Conservation (phyloP, 2,329 filamentous ascomycete species). For the Acrocalymma vagum region DNA sequence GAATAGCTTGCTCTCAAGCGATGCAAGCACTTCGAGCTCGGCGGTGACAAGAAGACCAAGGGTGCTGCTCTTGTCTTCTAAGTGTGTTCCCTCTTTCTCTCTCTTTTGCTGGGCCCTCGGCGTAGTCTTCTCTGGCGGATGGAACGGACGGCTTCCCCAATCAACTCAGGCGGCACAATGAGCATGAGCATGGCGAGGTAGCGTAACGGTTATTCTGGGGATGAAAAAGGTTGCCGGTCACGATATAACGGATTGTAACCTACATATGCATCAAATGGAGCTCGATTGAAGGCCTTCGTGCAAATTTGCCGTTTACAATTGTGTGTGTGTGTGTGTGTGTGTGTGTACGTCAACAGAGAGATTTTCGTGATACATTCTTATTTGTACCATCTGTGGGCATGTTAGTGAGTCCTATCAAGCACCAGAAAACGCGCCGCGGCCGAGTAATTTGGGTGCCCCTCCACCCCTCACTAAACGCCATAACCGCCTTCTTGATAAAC, state of each 20-base stretch:
- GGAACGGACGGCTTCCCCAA: slow-evolving; percentile 43
- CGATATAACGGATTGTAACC: slow-evolving; percentile 48
- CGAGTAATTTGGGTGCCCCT: slow-evolving; percentile 30
- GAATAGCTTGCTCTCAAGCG: slow-evolving; percentile 97
- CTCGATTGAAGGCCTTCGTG: slow-evolving; percentile 42
- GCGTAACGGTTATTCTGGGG: slow-evolving; percentile 37
- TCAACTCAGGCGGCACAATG: slow-evolving; percentile 42
- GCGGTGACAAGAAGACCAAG: slow-evolving; percentile 99
- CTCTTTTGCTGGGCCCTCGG: slow-evolving; percentile 50
- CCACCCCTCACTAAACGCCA: slow-evolving; percentile 15
- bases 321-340: slow-evolving; percentile 1
- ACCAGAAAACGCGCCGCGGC: too few species aligned
- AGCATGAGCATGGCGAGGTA: slow-evolving; percentile 36
- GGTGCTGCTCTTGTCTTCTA: slow-evolving; percentile 99
- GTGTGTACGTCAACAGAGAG: neutral
- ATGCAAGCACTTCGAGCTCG: slow-evolving; percentile 99
- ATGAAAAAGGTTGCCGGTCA: slow-evolving; percentile 44
- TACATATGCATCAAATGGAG: slow-evolving; percentile 52
- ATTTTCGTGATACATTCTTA: slow-evolving; percentile 2
- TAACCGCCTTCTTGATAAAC: too few species aligned
- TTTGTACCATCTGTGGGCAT: slow-evolving; percentile 1
- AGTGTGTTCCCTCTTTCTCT: slow-evolving; percentile 62
- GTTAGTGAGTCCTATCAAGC: slow-evolving; percentile 18
- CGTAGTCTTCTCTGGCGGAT: slow-evolving; percentile 47
- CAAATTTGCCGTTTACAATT: neutral